phyloP scores from a whole-genome alignment of 805 yeast species.

The Yamadazyma endophytica region DNA sequence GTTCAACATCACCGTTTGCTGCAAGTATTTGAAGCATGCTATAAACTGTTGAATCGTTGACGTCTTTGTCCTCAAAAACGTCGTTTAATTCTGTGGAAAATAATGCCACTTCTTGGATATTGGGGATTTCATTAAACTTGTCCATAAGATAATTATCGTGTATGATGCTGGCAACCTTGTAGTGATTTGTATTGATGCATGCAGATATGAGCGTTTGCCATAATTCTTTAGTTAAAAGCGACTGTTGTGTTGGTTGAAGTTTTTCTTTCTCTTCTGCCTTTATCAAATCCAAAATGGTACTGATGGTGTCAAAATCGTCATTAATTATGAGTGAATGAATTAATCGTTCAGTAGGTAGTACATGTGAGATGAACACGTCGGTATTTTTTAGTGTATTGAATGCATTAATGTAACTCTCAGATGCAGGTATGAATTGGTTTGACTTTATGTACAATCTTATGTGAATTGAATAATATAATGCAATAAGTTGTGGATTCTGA shows the following conservation, averaged over 20 bases:
- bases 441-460: too few species aligned
- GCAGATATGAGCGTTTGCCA: conserved; percentile 23
- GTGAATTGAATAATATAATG: too few species aligned
- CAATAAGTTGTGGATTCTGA: too few species aligned
- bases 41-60: conserved; percentile 19
- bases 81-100: conserved; percentile 9
- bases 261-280: conserved; percentile 4
- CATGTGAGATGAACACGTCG: too few species aligned
- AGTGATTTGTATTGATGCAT: conserved; percentile 22
- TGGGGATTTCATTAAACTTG: conserved; percentile 18
- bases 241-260: too few species aligned
- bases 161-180: conserved; percentile 21
- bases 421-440: too few species aligned
- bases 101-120: conserved; percentile 21
- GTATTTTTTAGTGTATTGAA: too few species aligned
- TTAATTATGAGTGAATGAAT: too few species aligned
- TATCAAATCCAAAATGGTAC: conserved; percentile 11
- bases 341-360: too few species aligned
- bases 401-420: too few species aligned
- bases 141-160: conserved; percentile 28
- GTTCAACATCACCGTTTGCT: conserved; percentile 33
- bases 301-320: too few species aligned
- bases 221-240: neutral
- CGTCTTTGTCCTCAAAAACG: conserved; percentile 9
- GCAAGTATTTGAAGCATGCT: conserved; percentile 28